Evolutionary conservation across 78 protist genomes (phyloP).

Genomic region (slime mould (Dictyostelium discoideum)): DNA sequence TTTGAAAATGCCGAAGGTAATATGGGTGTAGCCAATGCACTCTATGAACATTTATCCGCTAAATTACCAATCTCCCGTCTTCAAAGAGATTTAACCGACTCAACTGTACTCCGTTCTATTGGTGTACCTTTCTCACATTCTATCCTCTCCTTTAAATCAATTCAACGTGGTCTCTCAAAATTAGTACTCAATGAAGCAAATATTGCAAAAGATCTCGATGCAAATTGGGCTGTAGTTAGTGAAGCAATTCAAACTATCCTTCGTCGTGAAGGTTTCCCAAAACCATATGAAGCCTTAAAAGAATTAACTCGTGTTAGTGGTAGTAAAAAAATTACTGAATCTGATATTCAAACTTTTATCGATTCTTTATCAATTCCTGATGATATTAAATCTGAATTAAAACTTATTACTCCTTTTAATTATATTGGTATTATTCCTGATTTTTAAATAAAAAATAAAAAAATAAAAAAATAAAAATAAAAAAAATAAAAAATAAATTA

Average conservation of each 20-base stretch:
- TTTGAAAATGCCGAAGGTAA: slow-evolving; percentile 97
- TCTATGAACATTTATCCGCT: slow-evolving; percentile 83
- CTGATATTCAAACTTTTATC: slow-evolving; percentile 74
- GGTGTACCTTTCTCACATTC: slow-evolving; percentile 89
- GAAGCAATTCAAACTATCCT: slow-evolving; percentile 94
- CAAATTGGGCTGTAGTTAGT: slow-evolving; percentile 91
- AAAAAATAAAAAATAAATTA: not conserved
- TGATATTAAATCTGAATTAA: slow-evolving; percentile 77
- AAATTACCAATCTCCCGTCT: slow-evolving; percentile 93
- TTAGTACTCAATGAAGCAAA: slow-evolving; percentile 58
- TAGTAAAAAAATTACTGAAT: slow-evolving; percentile 64
- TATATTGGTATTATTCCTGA: slow-evolving; percentile 77
- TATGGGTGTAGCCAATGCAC: slow-evolving; percentile 95
- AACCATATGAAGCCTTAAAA: slow-evolving; percentile 91
- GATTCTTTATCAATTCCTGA: slow-evolving; percentile 75
- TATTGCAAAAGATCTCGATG: slow-evolving; percentile 79
- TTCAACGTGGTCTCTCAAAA: slow-evolving; percentile 88
- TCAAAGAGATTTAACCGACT: slow-evolving; percentile 95
- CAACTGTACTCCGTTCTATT: slow-evolving; percentile 90
- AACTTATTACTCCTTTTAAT: slow-evolving; percentile 81
- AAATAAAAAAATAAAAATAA: not conserved
- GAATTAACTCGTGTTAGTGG: slow-evolving; percentile 83
- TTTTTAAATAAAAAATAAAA: not conserved
- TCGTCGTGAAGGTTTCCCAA: slow-evolving; percentile 89
- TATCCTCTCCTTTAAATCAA: slow-evolving; percentile 70